A percentile compares a stretch with the other conserved stretches of the same genome.
These are phyloP conservation scores for Flaveria sonorensis DNA, from an alignment of 129 eudicot genomes.

Conservation along the genomic window DNA sequence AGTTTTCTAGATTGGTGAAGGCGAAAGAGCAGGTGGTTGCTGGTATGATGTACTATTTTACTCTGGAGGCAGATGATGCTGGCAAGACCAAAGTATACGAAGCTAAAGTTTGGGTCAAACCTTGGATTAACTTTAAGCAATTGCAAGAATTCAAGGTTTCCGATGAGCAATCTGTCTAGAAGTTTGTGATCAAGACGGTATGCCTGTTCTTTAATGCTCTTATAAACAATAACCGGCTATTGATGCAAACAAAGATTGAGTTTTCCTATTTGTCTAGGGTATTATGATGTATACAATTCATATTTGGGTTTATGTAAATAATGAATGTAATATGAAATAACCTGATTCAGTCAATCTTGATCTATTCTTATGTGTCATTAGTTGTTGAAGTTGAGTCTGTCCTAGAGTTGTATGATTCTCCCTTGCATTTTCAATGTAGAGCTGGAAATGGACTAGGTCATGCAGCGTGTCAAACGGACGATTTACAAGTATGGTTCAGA, in stretches of 20 bases:
- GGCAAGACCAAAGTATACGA: constrained; percentile 46
- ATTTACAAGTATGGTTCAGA: not conserved
- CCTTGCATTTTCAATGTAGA: not conserved
- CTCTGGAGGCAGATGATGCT: constrained; percentile 49
- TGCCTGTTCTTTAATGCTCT: not conserved
- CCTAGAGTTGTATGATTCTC: no score
- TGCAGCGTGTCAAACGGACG: not conserved
- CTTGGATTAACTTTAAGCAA: constrained; percentile 59
- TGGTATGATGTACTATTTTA: constrained; percentile 50
- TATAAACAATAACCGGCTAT: constrained; percentile 18
- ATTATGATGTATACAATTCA: constrained; percentile 2
- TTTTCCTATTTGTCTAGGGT: constrained; percentile 15
- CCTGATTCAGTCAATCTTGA: not conserved
- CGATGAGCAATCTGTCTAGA: constrained; percentile 20
- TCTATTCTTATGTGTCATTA: not conserved
- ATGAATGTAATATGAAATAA: constrained; percentile 1
- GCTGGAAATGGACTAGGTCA: not conserved
- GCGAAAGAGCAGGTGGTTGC: constrained; percentile 59
- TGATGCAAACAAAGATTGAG: not conserved
- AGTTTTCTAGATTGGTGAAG: constrained; percentile 46
- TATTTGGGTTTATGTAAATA: constrained; percentile 27
- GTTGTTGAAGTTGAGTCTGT: not conserved
- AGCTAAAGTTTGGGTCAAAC: constrained; percentile 60
- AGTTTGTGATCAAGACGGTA: not conserved
- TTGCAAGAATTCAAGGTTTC: constrained; percentile 49